Conservation (phyloP, 345 rosid species). For the Populus ilicifolia region DNA sequence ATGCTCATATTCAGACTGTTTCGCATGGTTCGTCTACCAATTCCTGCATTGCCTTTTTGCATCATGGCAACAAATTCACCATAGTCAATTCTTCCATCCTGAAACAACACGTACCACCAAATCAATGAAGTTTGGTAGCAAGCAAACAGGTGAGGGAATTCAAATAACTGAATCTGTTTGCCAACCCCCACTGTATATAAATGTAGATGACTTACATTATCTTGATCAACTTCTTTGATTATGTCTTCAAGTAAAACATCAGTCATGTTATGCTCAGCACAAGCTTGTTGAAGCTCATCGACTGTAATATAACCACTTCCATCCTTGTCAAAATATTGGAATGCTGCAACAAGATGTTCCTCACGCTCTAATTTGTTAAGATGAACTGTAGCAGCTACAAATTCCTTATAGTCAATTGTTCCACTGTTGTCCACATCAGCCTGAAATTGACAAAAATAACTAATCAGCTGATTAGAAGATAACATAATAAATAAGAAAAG, state of each 20-base stretch:
- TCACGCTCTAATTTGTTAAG: slow-evolving; percentile 92
- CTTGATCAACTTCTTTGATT: slow-evolving; percentile 93
- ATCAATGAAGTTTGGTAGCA: not conserved
- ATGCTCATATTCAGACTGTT: slow-evolving; percentile 92
- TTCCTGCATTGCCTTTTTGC: slow-evolving; percentile 93
- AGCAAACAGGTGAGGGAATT: not conserved
- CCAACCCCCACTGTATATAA: not conserved
- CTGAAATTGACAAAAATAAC: slow-evolving; percentile 34
- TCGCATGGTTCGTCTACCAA: slow-evolving; percentile 98
- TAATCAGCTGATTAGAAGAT: slow-evolving; percentile 9
- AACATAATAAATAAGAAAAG: not conserved
- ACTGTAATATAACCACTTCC: slow-evolving; percentile 92
- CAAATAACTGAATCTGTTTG: not conserved
- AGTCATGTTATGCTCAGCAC: slow-evolving; percentile 86
- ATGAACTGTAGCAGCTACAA: slow-evolving; percentile 95
- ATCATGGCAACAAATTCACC: slow-evolving; percentile 98
- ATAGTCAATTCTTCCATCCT: slow-evolving; percentile 97
- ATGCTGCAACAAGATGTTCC: slow-evolving; percentile 96
- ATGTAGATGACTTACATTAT: slow-evolving; percentile 59
- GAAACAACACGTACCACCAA: slow-evolving; percentile 19
- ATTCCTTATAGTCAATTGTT: slow-evolving; percentile 91
- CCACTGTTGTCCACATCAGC: slow-evolving; percentile 99
- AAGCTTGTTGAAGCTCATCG: slow-evolving; percentile 95
- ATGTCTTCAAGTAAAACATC: slow-evolving; percentile 87
- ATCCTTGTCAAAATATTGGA: slow-evolving; percentile 90